Evolutionary conservation across 2,329 filamentous ascomycete genomes (phyloP), one percentile per base, ranked within the genome.

Genomic region (Helicocarpus griseus): DNA sequence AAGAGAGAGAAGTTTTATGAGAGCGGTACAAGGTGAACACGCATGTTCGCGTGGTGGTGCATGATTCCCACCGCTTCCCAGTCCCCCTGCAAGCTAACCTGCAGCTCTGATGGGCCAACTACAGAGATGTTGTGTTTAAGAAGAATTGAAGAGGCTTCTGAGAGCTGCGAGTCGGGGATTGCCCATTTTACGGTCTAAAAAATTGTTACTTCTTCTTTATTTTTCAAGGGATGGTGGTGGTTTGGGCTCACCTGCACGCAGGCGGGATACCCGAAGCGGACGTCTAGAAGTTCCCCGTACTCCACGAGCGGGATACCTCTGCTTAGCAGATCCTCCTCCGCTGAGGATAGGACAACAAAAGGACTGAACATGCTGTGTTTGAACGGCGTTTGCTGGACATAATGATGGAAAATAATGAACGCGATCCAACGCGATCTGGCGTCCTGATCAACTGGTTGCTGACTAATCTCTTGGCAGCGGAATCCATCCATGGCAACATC

Each of bases 251-350:
- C 39, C 1, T 40, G 3, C 24, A 50, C 35, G 1, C 40, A 46
- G 21, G 40, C 33, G 0, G 51, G 51, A 48, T 50, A 43, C 24
- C 51, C 51, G 36, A 50, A 53, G 14, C 51, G 51, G 9, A n/a
- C 28, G 36, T 47, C 43, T 33, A 53, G 40, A 19, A 50, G n/a
- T 4, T 47, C 48, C 36, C 51, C 48, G 26, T 53, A 50, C 26
- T 53, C 51, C 2, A 53, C 51, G 21, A 50, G 19, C 5, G 40
- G 40, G 36, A 53, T 53, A 26, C 39, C 39, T 17, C 48, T 41
- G 17, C 36, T 44, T 9, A 19, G 33, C 5, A 53, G 46, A 14
- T 49, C 36, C 35, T 36, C 13, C 14, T 17, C 36, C 21, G 45
- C 51, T 1, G 51, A 28, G 24, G 35, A 21, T 21, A 38, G 9